These are phyloP conservation scores for Verticillium nubilum DNA, from an alignment of 2,329 filamentous ascomycete genomes.

Conservation along the genomic window DNA sequence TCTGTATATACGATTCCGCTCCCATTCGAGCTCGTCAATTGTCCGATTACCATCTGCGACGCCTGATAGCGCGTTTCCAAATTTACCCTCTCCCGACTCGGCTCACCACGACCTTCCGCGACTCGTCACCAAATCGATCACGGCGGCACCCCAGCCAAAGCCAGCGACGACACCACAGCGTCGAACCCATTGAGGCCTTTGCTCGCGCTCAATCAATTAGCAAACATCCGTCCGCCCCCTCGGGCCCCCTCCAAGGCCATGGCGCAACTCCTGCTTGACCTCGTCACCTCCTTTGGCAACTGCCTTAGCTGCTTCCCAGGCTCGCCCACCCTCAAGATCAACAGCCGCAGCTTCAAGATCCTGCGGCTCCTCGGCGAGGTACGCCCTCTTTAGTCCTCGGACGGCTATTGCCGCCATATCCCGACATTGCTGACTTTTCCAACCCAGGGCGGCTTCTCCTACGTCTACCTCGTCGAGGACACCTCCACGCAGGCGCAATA, in stretches of 20 bases:
- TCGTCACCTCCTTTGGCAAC: slow-evolving; percentile 86
- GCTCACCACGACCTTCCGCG: background rate
- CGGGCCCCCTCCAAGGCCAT: slow-evolving; percentile 36
- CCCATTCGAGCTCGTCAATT: background rate
- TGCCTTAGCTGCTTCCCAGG: slow-evolving; percentile 96
- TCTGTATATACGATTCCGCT: background rate
- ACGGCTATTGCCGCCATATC: background rate
- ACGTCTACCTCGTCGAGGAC: slow-evolving; percentile 97
- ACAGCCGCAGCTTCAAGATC: slow-evolving; percentile 92
- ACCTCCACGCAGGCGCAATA: slow-evolving; percentile 77
- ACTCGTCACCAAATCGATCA: background rate
- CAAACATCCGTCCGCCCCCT: background rate
- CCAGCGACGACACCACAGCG: background rate
- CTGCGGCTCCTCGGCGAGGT: slow-evolving; percentile 88
- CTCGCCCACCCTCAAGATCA: slow-evolving; percentile 91
- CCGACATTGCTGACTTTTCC: background rate
- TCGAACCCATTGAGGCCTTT: background rate
- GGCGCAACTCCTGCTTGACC: slow-evolving; percentile 81
- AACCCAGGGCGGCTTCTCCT: slow-evolving; percentile 88
- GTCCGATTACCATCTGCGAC: background rate
- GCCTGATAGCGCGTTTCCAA: background rate
- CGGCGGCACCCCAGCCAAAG: background rate
- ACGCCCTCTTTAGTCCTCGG: slow-evolving; percentile 18
- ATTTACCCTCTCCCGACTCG: background rate
- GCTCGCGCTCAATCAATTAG: background rate